Evolutionary conservation across 2,329 filamentous ascomycete species (phyloP).

Genomic region (Cercospora sp.): DNA sequence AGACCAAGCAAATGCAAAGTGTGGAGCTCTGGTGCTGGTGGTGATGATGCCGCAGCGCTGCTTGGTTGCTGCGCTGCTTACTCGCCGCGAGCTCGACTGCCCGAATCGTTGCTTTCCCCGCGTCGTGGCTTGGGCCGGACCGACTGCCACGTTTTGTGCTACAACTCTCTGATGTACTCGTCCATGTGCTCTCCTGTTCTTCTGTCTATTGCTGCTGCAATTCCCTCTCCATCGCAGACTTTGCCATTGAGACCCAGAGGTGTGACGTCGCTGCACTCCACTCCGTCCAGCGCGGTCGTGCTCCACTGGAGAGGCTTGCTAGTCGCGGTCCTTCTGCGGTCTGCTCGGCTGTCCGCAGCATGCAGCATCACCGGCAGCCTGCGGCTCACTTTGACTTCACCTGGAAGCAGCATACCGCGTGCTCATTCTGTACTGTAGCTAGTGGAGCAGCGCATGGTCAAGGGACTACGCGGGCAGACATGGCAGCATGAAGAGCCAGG

Average conservation of each 20-base stretch:
- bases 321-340: constrained; percentile 15
- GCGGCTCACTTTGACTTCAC: constrained; percentile 9
- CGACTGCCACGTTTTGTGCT: constrained; percentile 5
- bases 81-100: background rate
- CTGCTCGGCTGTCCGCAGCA: background rate
- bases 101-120: constrained; percentile 7
- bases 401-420: background rate
- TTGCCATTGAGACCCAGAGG: constrained; percentile 7
- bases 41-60: constrained; percentile 4
- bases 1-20: constrained; percentile 3
- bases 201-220: background rate
- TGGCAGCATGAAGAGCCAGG: background rate
- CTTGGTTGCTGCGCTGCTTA: background rate
- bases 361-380: constrained; percentile 1
- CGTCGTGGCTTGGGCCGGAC: background rate
- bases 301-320: constrained; percentile 17
- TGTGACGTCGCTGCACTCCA: constrained; percentile 12
- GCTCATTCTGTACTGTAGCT: background rate
- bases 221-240: constrained; percentile 2
- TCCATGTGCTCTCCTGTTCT: background rate
- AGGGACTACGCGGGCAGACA: background rate
- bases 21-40: constrained; percentile 13
- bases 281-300: background rate
- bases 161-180: background rate
- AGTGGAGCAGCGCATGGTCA: background rate